These are phyloP conservation scores for Talaromyces marneffei DNA, from an alignment of 2,329 filamentous ascomycete species.

Conservation along the genomic window DNA sequence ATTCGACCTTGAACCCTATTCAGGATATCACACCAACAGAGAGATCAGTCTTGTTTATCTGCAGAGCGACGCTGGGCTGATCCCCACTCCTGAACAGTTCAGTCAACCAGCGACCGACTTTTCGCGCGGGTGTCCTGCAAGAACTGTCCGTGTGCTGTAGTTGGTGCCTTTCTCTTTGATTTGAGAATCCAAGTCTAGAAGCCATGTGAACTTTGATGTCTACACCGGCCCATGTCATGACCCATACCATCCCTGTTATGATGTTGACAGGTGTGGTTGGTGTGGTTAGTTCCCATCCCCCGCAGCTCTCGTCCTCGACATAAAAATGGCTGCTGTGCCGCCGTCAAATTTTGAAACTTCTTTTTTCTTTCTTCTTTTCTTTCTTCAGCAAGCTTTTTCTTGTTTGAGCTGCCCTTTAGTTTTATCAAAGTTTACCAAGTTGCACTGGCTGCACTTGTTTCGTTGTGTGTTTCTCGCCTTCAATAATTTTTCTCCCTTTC, in stretches of 20 bases:
- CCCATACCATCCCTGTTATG: not conserved
- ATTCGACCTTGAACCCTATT: not conserved
- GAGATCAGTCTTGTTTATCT: constrained; percentile 6
- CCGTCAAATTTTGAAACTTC: constrained; percentile 33
- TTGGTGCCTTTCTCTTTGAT: not conserved
- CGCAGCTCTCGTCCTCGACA: constrained; percentile 8
- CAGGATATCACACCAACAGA: too few relatives aligned
- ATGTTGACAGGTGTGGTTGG: constrained; percentile 10
- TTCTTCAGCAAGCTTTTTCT: constrained; percentile 62
- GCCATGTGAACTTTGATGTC: not conserved
- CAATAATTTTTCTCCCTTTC: constrained; percentile 19
- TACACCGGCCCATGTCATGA: not conserved
- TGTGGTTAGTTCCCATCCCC: not conserved
- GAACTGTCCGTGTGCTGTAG: not conserved
- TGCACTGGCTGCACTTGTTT: constrained; percentile 36
- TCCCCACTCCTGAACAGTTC: not conserved
- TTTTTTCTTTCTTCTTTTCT: constrained; percentile 37
- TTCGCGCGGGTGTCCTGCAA: constrained; percentile 11
- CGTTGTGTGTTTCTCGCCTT: constrained; percentile 41
- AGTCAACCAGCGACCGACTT: constrained; percentile 12
- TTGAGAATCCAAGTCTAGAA: constrained; percentile 5
- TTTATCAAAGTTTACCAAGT: constrained; percentile 32
- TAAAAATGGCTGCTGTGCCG: constrained; percentile 14
- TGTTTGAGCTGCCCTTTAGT: constrained; percentile 41
- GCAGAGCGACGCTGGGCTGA: constrained; percentile 8